These are phyloP conservation scores for Boletus rubropictus DNA, from an alignment of 768 basidiomycete genomes.

Conservation along the genomic window DNA sequence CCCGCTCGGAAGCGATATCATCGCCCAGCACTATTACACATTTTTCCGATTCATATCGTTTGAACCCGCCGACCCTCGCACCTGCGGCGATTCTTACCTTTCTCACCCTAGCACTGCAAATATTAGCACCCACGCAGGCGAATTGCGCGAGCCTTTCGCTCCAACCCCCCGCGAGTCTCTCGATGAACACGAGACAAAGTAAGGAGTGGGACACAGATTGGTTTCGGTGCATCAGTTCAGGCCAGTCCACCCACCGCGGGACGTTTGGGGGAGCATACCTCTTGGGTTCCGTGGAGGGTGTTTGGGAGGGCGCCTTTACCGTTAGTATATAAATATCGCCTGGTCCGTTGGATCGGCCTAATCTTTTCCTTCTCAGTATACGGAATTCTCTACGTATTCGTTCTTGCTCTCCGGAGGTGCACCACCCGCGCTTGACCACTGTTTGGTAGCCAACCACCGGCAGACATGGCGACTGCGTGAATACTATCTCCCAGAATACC, in stretches of 20 bases:
- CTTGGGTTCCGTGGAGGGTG: constrained; percentile 66
- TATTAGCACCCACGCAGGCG: constrained; percentile 5
- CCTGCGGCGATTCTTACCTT: constrained; percentile 70
- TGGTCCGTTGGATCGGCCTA: background rate
- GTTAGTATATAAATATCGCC: constrained; percentile 38
- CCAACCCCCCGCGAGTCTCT: constrained; percentile 10
- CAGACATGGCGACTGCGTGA: constrained; percentile 89
- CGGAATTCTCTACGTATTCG: constrained; percentile 81
- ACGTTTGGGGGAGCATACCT: constrained; percentile 43
- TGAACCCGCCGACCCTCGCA: constrained; percentile 58
- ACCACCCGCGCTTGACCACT: constrained; percentile 62
- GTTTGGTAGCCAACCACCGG: constrained; percentile 73
- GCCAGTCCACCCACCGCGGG: constrained; percentile 28
- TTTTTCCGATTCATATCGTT: constrained; percentile 40
- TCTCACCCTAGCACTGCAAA: constrained; percentile 43
- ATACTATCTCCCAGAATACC: constrained; percentile 49
- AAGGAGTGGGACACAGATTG: constrained; percentile 70
- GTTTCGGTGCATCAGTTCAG: constrained; percentile 46
- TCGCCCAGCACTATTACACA: constrained; percentile 29
- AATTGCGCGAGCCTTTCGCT: constrained; percentile 4
- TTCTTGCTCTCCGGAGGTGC: constrained; percentile 64
- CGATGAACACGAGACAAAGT: constrained; percentile 25
- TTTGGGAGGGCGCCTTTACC: constrained; percentile 78
- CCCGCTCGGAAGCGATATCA: constrained; percentile 22
- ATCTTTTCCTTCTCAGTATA: constrained; percentile 46